A percentile compares a stretch with the other conserved stretches of the same genome.
These are phyloP conservation scores for Pelargonium australe DNA, from an alignment of 441 rosid genomes.

Conservation along the genomic window DNA sequence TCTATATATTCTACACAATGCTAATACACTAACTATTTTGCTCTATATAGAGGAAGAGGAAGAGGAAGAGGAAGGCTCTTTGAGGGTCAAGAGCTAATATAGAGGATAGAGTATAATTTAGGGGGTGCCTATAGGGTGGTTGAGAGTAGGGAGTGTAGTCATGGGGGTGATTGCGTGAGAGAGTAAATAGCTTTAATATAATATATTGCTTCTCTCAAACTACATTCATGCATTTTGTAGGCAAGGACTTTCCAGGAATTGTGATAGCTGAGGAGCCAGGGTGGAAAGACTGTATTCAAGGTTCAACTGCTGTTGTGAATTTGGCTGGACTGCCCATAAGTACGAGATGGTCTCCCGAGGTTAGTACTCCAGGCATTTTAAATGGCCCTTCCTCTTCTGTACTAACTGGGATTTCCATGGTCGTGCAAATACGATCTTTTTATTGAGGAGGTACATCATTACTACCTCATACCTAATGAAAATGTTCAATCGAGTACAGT, in stretches of 20 bases:
- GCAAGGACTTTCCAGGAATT: conserved; percentile 61
- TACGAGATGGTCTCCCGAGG: conserved; percentile 96
- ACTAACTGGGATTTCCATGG: neutral
- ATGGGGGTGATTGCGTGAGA: too few species aligned
- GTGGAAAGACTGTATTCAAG: conserved; percentile 66
- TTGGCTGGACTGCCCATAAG: conserved; percentile 88
- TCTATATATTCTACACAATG: too few species aligned
- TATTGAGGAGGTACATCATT: too few species aligned
- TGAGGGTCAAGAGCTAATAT: too few species aligned
- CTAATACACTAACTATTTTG: too few species aligned
- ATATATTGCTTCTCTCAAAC: conserved; percentile 5
- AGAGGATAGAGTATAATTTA: too few species aligned
- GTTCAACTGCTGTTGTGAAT: conserved; percentile 85
- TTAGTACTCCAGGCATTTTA: conserved; percentile 24
- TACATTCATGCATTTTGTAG: conserved; percentile 32
- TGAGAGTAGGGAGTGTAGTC: too few species aligned
- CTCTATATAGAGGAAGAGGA: too few species aligned
- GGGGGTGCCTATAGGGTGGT: too few species aligned
- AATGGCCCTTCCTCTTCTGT: neutral
- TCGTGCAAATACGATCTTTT: neutral
- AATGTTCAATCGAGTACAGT: neutral
- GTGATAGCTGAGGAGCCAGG: conserved; percentile 62
- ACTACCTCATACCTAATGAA: neutral
- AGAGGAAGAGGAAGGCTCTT: too few species aligned
- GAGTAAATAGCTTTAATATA: too few species aligned